Evolutionary conservation across 108 stramenopile genomes (phyloP).

Genomic region (Pelagomonas calceolata): DNA sequence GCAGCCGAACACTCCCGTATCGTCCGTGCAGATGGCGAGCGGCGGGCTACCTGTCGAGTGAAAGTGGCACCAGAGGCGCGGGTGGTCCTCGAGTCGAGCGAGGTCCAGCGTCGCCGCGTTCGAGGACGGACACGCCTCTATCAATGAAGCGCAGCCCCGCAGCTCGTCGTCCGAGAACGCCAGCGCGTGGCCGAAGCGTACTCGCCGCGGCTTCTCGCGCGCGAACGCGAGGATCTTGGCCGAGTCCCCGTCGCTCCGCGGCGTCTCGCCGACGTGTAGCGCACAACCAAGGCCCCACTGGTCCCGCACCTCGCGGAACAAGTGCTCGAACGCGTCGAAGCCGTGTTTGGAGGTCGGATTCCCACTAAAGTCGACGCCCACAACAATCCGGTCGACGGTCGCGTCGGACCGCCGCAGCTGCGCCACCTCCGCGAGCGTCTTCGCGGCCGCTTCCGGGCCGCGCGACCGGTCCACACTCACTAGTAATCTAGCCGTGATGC

Average conservation of each 20-base stretch:
- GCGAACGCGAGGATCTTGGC: background rate
- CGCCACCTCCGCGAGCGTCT: slow-evolving; percentile 3
- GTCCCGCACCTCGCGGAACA: slow-evolving; percentile 10
- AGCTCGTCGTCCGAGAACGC: slow-evolving; percentile 20
- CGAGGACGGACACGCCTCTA: slow-evolving; percentile 63
- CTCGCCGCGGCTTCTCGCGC: background rate
- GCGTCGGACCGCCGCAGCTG: background rate
- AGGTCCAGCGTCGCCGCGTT: slow-evolving; percentile 64
- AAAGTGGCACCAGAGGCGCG: background rate
- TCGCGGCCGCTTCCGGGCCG: background rate
- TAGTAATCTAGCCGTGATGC: slow-evolving; percentile 41
- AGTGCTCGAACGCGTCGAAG: background rate
- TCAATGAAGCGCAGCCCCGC: slow-evolving; percentile 50
- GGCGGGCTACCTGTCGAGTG: slow-evolving; percentile 21
- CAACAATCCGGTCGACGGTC: slow-evolving; percentile 35
- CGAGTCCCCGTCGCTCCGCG: background rate
- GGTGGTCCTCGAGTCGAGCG: slow-evolving; percentile 27
- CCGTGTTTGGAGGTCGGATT: slow-evolving; percentile 42
- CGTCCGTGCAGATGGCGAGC: slow-evolving; percentile 53
- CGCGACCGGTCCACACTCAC: slow-evolving; percentile 58
- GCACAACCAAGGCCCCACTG: slow-evolving; percentile 8
- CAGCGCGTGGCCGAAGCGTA: background rate
- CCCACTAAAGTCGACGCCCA: slow-evolving; percentile 79
- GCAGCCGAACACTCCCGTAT: slow-evolving; percentile 57
- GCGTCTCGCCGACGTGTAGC: background rate